Evolutionary conservation across 192 early-diverging fungal species (phyloP), one percentile per base, ranked within the genome.

Genomic region (Thamnidium elegans): DNA sequence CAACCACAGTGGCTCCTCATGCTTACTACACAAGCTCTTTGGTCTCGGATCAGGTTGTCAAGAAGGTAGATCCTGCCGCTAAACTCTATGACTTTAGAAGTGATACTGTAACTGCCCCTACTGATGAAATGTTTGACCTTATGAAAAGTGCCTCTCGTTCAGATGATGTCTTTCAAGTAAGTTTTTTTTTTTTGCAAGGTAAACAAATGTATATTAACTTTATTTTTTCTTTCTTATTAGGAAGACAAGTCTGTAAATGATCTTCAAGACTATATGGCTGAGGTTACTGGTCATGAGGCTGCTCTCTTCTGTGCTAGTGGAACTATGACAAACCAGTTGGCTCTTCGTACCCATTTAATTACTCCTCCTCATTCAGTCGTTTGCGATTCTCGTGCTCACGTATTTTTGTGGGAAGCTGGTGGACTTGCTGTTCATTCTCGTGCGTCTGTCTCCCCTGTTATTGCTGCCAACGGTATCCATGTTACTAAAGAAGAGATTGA

Each of bases 291-390:
- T 21, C 84, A 95, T 47, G 86, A 93, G 66, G 85, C 88, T 3
- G 92, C 87, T 7, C 72, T 96, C 7, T 96, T 96, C 69, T 87
- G 88, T 45, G 76, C 86, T 0, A 85, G 86, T 3, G 92, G 89
- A 5, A 96, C 93, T 1, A 89, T 95, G 90, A 74, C 83, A 67
- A 91, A 91, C 74, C 89, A 95, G 72, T 56, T 96, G 9, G 93
- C 85, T 20, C 83, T 94, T 50, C 85, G 92, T 44, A 75, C 87
- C 1, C 90, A 91, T 47, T 68, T 98, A 7, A 60, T 67, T 26
- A 73, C 79, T 32, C 93, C 93, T 51, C 95, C 95, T 0, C 86
- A 92, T 50, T 89, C 88, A 0, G 80, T 94, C 1, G 60, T 96
- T 5, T 81, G 79, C 52, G 94, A 98, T 63, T 59, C 70, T 34